Percentiles rank a stretch among this genome's conserved stretches.
These are phyloP conservation scores for Chytriomyces sp. DNA, from an alignment of 192 early-diverging fungal genomes.

Conservation along the genomic window DNA sequence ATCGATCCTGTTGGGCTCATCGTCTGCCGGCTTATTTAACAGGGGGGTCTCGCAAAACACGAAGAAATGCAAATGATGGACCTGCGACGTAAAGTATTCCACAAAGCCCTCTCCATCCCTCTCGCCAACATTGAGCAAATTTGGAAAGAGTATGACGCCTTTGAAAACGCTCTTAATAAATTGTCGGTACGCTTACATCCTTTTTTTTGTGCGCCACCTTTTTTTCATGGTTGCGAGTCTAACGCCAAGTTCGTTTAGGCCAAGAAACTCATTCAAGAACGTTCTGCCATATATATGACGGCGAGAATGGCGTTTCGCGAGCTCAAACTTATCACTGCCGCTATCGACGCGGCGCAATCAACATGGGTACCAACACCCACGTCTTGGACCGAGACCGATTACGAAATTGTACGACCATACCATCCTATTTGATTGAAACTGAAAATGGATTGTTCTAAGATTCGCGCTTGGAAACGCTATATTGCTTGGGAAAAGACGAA, in stretches of 20 bases:
- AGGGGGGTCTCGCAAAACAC: constrained; percentile 68
- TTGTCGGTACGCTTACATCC: constrained; percentile 60
- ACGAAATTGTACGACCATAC: constrained; percentile 42
- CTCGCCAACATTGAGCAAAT: constrained; percentile 85
- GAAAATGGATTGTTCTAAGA: constrained; percentile 2
- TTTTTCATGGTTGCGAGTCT: too few relatives aligned
- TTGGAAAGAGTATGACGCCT: constrained; percentile 95
- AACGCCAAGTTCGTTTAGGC: too few relatives aligned
- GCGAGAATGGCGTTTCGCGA: constrained; percentile 86
- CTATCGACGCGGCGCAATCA: constrained; percentile 64
- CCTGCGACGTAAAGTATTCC: constrained; percentile 77
- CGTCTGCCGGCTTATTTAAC: too few relatives aligned
- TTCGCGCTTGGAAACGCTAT: constrained; percentile 77
- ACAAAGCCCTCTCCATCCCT: constrained; percentile 85
- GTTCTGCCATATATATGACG: constrained; percentile 90
- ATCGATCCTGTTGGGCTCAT: too few relatives aligned
- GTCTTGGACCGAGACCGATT: constrained; percentile 78
- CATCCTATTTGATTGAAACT: constrained; percentile 1
- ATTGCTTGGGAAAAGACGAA: constrained; percentile 91
- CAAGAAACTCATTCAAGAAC: constrained; percentile 85
- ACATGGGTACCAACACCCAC: constrained; percentile 73
- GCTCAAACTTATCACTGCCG: constrained; percentile 74
- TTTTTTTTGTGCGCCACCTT: too few relatives aligned
- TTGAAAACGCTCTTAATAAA: constrained; percentile 83
- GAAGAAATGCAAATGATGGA: constrained; percentile 93